Base-by-base conservation (phyloP, 192 early-diverging fungal species). In the Podila epigama region DNA sequence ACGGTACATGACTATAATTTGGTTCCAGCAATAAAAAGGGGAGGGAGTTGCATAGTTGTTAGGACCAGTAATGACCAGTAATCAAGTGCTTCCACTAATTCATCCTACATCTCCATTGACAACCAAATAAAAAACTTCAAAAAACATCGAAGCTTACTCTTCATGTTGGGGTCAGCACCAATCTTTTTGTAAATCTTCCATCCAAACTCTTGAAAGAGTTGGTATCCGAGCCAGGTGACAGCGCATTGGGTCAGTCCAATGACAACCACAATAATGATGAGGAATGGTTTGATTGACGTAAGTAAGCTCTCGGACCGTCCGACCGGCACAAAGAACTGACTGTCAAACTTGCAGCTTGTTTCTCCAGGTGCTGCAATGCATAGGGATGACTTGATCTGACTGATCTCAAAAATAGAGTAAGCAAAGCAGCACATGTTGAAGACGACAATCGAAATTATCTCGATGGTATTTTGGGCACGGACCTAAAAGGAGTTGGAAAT, bases 391-490 rank as follows among this genome's bases (percentile, higher is more conserved):
- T 58, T 75, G 41, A 88, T 83, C 63, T 91, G 89, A 48, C 66
- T 70, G 60, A 87, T 86, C 63, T 93, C 90, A 58, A 93, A 93
- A 11, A 90, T 79, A 25, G 86, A 79, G 75, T 93, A 93, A 34
- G 75, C 75, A 36, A 89, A 87, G 25, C 87, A 86, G 69, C 83
- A 87, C 3, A 85, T 22, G 69, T 92, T 89, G 81, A 92, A 92
- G n/a, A 86, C 52, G 10, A 91, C 75, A 41, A 90, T 87, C 2
- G 80, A 87, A 55, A 90, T 84, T 50, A 91, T 85, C 64, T 93
- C 90, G 54, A 93, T 92, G 18, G 89, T 91, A 65, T 93, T 93
- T 78, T 91, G 82, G 13, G 87, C 79, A 20, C 80, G 86, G 8
- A 91, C 81, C 91, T 92, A 79, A n/a, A 55, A n/a, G n/a, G 35